A percentile compares a stretch with the other conserved stretches of the same genome.
Evolutionary conservation across 148 eudicot species (phyloP).

Genomic region (Amaranthus palmeri): DNA sequence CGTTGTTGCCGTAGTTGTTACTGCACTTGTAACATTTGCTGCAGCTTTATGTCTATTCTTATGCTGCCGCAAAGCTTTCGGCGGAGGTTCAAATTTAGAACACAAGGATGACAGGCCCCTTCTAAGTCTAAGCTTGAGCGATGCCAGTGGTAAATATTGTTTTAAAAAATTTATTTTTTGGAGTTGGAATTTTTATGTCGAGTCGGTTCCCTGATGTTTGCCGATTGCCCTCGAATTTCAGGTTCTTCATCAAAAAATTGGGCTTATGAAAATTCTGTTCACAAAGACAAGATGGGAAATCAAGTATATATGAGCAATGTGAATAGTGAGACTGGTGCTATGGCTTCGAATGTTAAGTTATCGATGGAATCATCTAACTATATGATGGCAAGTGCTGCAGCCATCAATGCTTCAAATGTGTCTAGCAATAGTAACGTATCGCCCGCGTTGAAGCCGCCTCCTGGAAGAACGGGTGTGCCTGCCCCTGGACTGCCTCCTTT

Average conservation of each 20-base stretch:
- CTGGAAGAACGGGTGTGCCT: constrained; percentile 40
- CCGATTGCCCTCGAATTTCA: constrained; percentile 28
- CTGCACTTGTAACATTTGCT: constrained; percentile 54
- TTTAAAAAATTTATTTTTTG: constrained; percentile 8
- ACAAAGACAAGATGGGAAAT: constrained; percentile 32
- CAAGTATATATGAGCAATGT: constrained; percentile 35
- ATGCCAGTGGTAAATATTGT: constrained; percentile 29
- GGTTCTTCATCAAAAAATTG: constrained; percentile 50
- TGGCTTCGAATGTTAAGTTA: constrained; percentile 20
- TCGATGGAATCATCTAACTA: constrained; percentile 22
- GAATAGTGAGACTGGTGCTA: constrained; percentile 24
- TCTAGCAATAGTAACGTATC: constrained; percentile 22
- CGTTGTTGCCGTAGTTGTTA: constrained; percentile 49
- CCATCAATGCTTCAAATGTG: constrained; percentile 9
- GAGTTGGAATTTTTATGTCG: not conserved
- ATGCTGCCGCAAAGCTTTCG: constrained; percentile 43
- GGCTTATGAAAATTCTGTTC: constrained; percentile 28
- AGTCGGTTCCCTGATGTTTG: constrained; percentile 22
- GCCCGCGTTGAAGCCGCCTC: constrained; percentile 51
- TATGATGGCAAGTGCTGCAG: constrained; percentile 9
- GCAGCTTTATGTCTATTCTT: constrained; percentile 46
- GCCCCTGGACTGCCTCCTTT: constrained; percentile 36
- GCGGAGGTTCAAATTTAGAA: constrained; percentile 32
- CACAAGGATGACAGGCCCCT: constrained; percentile 77
- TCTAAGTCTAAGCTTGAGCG: constrained; percentile 76